These are phyloP conservation scores for Gnomoniopsis smithogilvyi DNA, from an alignment of 2,329 filamentous ascomycete species.

Conservation along the genomic window DNA sequence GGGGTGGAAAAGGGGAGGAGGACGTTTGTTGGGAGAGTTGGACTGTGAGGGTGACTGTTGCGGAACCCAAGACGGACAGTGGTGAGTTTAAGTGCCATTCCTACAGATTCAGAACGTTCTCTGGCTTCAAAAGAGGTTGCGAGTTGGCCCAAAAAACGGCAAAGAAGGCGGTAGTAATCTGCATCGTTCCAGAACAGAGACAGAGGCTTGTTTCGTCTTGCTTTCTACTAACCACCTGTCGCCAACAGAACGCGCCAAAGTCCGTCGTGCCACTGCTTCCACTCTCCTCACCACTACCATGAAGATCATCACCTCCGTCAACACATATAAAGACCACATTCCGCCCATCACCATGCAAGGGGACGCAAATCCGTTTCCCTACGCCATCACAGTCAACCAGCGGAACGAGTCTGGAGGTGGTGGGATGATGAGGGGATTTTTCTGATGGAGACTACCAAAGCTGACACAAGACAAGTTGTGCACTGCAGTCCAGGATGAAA, in stretches of 20 bases:
- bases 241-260: slow-evolving; percentile 73
- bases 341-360: slow-evolving; percentile 86
- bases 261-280: slow-evolving; percentile 86
- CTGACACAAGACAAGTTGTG: background rate
- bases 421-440: background rate
- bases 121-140: background rate
- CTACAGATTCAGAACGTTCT: slow-evolving; percentile 8
- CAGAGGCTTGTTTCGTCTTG: background rate
- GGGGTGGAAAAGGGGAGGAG: slow-evolving; percentile 71
- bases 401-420: background rate
- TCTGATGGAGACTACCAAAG: background rate
- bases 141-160: background rate
- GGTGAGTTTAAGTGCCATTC: slow-evolving; percentile 50
- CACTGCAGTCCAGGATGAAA: too few relatives aligned
- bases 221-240: background rate
- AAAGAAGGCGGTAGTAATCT: background rate
- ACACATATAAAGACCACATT: slow-evolving; percentile 90
- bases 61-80: slow-evolving; percentile 82
- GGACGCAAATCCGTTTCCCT: slow-evolving; percentile 90
- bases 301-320: slow-evolving; percentile 86
- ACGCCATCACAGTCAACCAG: slow-evolving; percentile 86
- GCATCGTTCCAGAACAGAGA: background rate
- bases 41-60: slow-evolving; percentile 91
- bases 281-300: slow-evolving; percentile 82
- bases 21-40: slow-evolving; percentile 97